Evolutionary conservation across 2,329 filamentous ascomycete genomes (phyloP).

Genomic region (Penicillium paneum): DNA sequence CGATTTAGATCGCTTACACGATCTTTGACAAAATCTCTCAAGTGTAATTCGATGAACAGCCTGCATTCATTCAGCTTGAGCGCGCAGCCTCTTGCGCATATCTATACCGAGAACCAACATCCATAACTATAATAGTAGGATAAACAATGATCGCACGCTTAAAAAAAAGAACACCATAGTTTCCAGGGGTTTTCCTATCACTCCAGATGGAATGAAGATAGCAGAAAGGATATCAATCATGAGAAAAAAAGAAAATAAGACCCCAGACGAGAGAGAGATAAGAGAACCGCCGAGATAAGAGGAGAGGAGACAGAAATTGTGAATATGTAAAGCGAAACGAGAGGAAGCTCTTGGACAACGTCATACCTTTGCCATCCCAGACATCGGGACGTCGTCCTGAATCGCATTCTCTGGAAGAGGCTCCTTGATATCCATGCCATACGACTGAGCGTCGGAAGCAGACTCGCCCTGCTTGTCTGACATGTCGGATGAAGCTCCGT

Average conservation of each 20-base stretch:
- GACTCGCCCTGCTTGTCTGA: constrained; percentile 21
- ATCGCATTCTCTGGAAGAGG: constrained; percentile 17
- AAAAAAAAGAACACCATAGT: constrained; percentile 3
- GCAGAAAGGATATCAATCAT: constrained; percentile 28
- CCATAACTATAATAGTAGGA: constrained; percentile 8
- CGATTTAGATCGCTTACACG: neutral
- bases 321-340: constrained; percentile 3
- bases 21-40: neutral
- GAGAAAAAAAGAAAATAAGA: constrained; percentile 11
- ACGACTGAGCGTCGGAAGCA: constrained; percentile 15
- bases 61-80: constrained; percentile 13
- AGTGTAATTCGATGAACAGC: constrained; percentile 8
- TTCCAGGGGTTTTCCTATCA: neutral
- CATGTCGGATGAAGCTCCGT: constrained; percentile 21
- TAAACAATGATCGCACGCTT: constrained; percentile 1
- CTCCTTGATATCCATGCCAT: constrained; percentile 30
- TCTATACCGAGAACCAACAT: constrained; percentile 5
- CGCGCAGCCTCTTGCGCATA: constrained; percentile 6
- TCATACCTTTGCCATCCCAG: constrained; percentile 32
- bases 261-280: neutral
- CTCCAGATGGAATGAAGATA: constrained; percentile 12
- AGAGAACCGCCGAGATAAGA: constrained; percentile 1
- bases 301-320: neutral
- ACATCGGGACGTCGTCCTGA: constrained; percentile 37
- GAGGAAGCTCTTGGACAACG: neutral